Conservation (phyloP, 371 early-diverging fungal species). For the Choanephora cucurbitarum region DNA sequence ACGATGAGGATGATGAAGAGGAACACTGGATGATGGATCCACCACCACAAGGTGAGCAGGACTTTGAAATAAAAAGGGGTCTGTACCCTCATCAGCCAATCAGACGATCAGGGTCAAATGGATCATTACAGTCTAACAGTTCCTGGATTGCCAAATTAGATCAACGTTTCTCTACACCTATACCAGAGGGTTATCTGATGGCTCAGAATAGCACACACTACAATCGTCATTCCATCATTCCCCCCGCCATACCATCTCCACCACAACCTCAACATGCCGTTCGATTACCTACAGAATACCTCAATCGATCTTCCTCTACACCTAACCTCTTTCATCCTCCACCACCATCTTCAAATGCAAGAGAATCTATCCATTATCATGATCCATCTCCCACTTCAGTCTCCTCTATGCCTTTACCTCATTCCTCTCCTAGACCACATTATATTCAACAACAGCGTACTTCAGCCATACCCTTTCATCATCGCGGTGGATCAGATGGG, state of each 20-base stretch:
- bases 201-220: background rate
- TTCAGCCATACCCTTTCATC: no score
- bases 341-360: conserved; percentile 7
- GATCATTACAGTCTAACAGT: conserved; percentile 5
- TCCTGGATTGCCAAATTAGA: conserved; percentile 11
- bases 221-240: conserved; percentile 2
- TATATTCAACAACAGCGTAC: conserved; percentile 8
- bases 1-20: conserved; percentile 6
- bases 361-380: conserved; percentile 3
- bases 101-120: conserved; percentile 11
- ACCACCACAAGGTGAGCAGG: no score
- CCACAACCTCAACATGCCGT: conserved; percentile 3
- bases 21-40: background rate
- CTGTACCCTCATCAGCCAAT: no score
- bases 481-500: conserved; percentile 22
- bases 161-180: background rate
- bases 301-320: conserved; percentile 30
- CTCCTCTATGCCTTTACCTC: background rate
- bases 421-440: conserved; percentile 2
- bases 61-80: no score
- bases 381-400: conserved; percentile 2
- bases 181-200: background rate
- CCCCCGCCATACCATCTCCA: conserved; percentile 9
- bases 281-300: conserved; percentile 11
- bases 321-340: conserved; percentile 19